Conservation (phyloP, 768 basidiomycete species). For the Leccinum broughii region DNA sequence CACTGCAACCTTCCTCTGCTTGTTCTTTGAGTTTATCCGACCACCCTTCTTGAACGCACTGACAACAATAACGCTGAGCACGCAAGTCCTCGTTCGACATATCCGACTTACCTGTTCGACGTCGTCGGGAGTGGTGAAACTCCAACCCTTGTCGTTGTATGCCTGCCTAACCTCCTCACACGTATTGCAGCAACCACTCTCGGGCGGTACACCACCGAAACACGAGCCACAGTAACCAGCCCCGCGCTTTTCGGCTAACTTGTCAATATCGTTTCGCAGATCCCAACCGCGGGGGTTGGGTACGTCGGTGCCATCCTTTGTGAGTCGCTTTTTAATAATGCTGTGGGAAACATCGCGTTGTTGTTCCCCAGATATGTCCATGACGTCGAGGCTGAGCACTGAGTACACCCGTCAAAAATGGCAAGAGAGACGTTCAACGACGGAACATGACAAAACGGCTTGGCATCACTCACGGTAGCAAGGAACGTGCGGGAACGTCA, state of each 20-base stretch:
- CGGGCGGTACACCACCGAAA: constrained; percentile 81
- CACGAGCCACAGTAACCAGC: constrained; percentile 90
- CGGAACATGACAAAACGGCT: not conserved
- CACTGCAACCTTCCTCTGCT: constrained; percentile 91
- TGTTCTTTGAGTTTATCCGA: constrained; percentile 91
- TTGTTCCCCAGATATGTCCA: constrained; percentile 97
- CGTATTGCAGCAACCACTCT: constrained; percentile 87
- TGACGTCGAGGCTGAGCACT: constrained; percentile 96
- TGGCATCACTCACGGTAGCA: constrained; percentile 79
- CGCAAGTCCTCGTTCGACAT: not conserved
- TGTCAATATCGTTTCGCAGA: constrained; percentile 86
- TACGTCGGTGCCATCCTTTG: constrained; percentile 57
- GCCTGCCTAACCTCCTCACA: constrained; percentile 93
- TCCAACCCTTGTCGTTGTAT: constrained; percentile 94
- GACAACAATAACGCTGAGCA: constrained; percentile 4
- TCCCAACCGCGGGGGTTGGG: constrained; percentile 57
- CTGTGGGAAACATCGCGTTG: constrained; percentile 91
- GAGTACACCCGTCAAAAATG: constrained; percentile 6
- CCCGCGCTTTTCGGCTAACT: constrained; percentile 59
- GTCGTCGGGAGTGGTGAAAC: constrained; percentile 84
- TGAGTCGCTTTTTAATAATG: constrained; percentile 79
- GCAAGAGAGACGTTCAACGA: not conserved
- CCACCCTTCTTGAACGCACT: constrained; percentile 97
- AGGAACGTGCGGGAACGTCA: constrained; percentile 95
- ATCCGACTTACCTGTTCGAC: constrained; percentile 81